phyloP scores from a whole-genome alignment of 805 yeast species.

The Myxozyma sirexii region DNA sequence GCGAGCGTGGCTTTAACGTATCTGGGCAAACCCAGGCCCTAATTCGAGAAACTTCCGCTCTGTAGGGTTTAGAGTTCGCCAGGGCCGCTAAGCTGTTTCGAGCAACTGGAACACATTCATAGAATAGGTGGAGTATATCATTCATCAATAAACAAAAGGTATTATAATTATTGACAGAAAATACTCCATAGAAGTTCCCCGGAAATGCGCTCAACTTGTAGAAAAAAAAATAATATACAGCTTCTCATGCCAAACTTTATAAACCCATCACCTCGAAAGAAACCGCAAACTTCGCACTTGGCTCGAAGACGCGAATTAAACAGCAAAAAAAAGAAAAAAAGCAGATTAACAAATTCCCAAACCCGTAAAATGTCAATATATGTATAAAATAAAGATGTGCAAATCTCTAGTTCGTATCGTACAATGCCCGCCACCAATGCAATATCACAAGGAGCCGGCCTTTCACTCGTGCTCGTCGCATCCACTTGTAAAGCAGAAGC shows the following conservation, averaged over 20 bases:
- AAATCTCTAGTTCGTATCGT: neutral
- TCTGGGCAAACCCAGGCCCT: neutral
- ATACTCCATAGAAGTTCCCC: neutral
- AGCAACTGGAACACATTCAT: too few relatives aligned
- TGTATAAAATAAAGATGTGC: neutral
- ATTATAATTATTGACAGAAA: too few relatives aligned
- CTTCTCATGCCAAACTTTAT: neutral
- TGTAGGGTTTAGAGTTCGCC: neutral
- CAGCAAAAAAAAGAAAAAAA: neutral
- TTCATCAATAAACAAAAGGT: too few relatives aligned
- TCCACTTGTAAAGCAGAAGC: conserved; percentile 19
- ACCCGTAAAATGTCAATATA: too few relatives aligned
- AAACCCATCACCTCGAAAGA: neutral
- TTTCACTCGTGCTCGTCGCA: neutral
- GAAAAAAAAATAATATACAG: neutral
- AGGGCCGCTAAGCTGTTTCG: too few relatives aligned
- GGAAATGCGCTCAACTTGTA: neutral
- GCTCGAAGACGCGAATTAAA: too few relatives aligned
- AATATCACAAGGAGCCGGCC: neutral
- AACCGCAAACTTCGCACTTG: too few relatives aligned
- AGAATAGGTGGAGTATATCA: too few relatives aligned
- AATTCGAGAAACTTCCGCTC: conserved; percentile 9
- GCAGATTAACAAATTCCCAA: neutral
- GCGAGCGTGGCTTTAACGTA: conserved; percentile 1
- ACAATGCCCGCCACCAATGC: neutral